A percentile compares a stretch with the other conserved stretches of the same genome.
Evolutionary conservation across 805 yeast genomes (phyloP).

Genomic region (Ogataea naganishii): DNA sequence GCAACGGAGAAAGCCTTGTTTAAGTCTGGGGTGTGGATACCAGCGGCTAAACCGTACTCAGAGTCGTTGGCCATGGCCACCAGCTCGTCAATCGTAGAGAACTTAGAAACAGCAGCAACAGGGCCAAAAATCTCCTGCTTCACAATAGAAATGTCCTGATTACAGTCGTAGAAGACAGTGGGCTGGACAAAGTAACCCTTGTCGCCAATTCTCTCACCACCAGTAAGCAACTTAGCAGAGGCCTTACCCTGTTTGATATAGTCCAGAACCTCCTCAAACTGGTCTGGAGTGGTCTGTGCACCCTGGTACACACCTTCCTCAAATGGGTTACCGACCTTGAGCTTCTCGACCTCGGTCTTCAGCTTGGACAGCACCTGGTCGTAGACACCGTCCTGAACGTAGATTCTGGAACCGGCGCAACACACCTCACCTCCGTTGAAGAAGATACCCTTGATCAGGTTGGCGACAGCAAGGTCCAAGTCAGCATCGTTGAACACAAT

Average conservation of each 20-base stretch:
- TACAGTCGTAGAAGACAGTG: conserved; percentile 64
- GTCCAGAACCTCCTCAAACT: conserved; percentile 58
- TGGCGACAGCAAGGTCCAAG: conserved; percentile 37
- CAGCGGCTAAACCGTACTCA: conserved; percentile 75
- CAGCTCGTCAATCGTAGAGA: conserved; percentile 59
- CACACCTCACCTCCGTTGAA: conserved; percentile 80
- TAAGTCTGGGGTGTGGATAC: conserved; percentile 59
- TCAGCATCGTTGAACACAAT: conserved; percentile 66
- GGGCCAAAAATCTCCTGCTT: conserved; percentile 78
- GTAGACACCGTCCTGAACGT: conserved; percentile 64
- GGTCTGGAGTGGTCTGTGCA: conserved; percentile 66
- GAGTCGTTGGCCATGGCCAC: conserved; percentile 60
- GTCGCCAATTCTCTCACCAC: conserved; percentile 57
- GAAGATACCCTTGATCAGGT: conserved; percentile 61
- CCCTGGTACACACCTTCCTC: conserved; percentile 63
- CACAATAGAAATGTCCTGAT: conserved; percentile 52
- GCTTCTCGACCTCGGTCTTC: conserved; percentile 45
- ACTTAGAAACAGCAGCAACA: conserved; percentile 62
- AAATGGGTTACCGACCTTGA: conserved; percentile 73
- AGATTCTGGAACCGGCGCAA: conserved; percentile 75
- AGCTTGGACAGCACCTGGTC: conserved; percentile 53
- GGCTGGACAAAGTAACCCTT: conserved; percentile 71
- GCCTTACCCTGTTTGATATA: conserved; percentile 65
- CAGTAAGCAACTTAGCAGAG: conserved; percentile 60
- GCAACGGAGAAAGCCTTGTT: conserved; percentile 58